Percentiles rank a stretch among this genome's conserved stretches.
Evolutionary conservation across 2,329 filamentous ascomycete genomes (phyloP).

Genomic region (Fusarium anthophilum): DNA sequence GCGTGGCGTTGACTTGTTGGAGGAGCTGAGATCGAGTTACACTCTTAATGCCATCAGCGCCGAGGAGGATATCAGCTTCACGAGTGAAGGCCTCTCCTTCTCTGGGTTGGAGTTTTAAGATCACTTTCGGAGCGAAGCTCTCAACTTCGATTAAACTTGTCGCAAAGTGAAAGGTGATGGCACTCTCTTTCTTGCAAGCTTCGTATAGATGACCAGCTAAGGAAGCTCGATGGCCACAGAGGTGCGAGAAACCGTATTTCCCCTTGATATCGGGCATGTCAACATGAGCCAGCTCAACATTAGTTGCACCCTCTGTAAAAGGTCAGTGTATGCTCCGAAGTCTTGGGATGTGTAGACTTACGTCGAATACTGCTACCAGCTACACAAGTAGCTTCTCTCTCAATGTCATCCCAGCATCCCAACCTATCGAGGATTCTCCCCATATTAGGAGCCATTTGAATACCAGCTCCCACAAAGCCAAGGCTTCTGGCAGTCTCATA

Average conservation of each 20-base stretch:
- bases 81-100: conserved; percentile 17
- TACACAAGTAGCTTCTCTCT: conserved; percentile 38
- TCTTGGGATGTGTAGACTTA: background rate
- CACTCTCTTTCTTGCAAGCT: conserved; percentile 70
- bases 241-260: conserved; percentile 79
- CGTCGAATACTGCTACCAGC: conserved; percentile 45
- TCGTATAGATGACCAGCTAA: conserved; percentile 75
- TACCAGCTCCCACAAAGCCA: conserved; percentile 75
- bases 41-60: conserved; percentile 65
- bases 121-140: conserved; percentile 35
- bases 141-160: conserved; percentile 39
- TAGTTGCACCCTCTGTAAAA: conserved; percentile 69
- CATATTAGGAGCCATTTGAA: conserved; percentile 86
- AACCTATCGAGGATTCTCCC: conserved; percentile 77
- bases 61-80: conserved; percentile 61
- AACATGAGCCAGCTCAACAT: conserved; percentile 76
- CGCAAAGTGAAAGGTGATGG: conserved; percentile 74
- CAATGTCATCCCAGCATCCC: conserved; percentile 76
- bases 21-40: conserved; percentile 61
- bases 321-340: background rate
- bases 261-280: conserved; percentile 72
- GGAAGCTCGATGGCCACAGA: conserved; percentile 79
- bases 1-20: conserved; percentile 57
- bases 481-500: conserved; percentile 41
- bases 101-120: conserved; percentile 34